Conservation (phyloP, 306 rosid genomes). For the Pyrus communis region DNA sequence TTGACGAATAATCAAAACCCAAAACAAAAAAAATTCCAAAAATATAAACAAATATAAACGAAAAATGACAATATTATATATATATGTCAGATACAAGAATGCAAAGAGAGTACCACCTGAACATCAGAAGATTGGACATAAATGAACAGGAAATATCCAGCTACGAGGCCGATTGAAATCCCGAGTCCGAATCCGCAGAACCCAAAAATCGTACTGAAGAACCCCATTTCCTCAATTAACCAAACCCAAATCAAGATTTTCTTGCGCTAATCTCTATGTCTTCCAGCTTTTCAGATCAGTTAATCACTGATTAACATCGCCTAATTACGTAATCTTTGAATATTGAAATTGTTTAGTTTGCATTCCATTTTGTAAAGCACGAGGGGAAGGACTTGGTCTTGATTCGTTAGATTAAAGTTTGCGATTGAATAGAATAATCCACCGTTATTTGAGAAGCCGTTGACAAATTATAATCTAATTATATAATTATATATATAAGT, state of each 20-base stretch:
- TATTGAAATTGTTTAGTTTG: too few species aligned
- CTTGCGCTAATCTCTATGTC: constrained; percentile 1
- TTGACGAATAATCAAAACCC: neutral
- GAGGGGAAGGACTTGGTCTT: too few species aligned
- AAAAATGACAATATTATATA: neutral
- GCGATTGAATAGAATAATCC: too few species aligned
- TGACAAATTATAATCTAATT: too few species aligned
- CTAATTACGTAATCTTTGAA: neutral
- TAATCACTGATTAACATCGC: neutral
- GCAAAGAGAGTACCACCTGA: constrained; percentile 30
- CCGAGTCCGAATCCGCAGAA: constrained; percentile 83
- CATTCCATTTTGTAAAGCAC: too few species aligned
- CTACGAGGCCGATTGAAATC: constrained; percentile 61
- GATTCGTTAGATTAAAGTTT: too few species aligned
- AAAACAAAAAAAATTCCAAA: neutral
- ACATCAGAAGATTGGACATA: constrained; percentile 52
- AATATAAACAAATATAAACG: neutral
- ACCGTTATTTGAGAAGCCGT: too few species aligned
- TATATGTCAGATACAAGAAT: neutral
- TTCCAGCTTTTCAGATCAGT: neutral
- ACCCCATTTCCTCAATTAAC: constrained; percentile 45
- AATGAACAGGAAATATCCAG: constrained; percentile 77
- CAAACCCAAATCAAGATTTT: constrained; percentile 24
- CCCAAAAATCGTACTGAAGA: constrained; percentile 60
- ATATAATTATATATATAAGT: too few species aligned